phyloP scores from a whole-genome alignment of 805 yeast species.

The Candida silvicultrix region DNA sequence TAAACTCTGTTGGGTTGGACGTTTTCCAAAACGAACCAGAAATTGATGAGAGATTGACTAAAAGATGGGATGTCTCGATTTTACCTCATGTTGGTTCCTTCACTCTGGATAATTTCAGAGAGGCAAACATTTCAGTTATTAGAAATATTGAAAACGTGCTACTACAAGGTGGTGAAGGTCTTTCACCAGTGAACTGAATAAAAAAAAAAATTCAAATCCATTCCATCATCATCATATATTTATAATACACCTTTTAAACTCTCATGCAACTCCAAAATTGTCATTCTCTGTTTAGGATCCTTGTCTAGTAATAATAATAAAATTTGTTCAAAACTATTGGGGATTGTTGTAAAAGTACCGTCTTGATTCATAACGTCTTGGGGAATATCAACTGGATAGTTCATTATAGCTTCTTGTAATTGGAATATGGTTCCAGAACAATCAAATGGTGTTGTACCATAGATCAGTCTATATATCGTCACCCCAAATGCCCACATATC shows the following conservation, averaged over 20 bases:
- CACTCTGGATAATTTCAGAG: constrained; percentile 46
- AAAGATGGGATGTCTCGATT: constrained; percentile 56
- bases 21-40: constrained; percentile 63
- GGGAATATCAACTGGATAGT: neutral
- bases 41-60: constrained; percentile 41
- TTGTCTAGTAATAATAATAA: neutral
- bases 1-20: constrained; percentile 65
- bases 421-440: neutral
- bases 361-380: neutral
- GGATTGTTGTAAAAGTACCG: neutral
- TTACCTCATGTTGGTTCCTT: constrained; percentile 72
- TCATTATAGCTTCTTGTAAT: neutral
- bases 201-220: too few species aligned
- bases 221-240: neutral
- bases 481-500: constrained; percentile 11
- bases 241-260: neutral
- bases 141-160: constrained; percentile 44
- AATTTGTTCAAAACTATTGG: neutral
- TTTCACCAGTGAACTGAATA: constrained; percentile 18
- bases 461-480: constrained; percentile 2
- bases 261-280: neutral
- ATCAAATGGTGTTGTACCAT: neutral
- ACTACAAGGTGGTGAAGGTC: constrained; percentile 32
- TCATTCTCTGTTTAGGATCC: neutral
- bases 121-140: constrained; percentile 45